Evolutionary conservation across 2,329 filamentous ascomycete species (phyloP), one percentile per base, ranked within the genome.

Genomic region (Xylaria arbuscula): DNA sequence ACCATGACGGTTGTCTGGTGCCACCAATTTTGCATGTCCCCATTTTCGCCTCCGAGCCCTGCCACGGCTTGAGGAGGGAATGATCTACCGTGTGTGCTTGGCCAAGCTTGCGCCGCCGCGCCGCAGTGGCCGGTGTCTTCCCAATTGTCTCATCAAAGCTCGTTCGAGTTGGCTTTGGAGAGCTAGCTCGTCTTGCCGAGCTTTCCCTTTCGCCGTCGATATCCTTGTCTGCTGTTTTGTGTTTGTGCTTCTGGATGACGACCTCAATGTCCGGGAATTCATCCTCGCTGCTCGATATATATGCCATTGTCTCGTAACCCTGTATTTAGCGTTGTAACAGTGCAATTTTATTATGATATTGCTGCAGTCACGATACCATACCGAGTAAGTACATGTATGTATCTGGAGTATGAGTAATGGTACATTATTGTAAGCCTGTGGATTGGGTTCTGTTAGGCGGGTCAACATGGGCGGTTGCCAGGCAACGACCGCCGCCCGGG

Each of bases 211-310:
- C 63, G 11, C 42, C 57, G 28, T 62, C 34, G n/a, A 19, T 53
- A 10, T 59, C 63, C 22, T 62, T 61, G 28, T 22, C 28, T 57
- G 62, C 53, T 32, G 55, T 57, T 60, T 64, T 72, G 24, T 70
- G 66, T 66, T 71, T 75, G 24, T 74, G 70, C 24, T 62, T 70
- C 56, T 67, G 69, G 66, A 77, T 54, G 9, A 83, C 67, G 1
- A 77, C 75, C 47, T 79, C 76, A 28, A 83, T 66, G 40, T 81
- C 80, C 1, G 83, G 81, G 32, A 84, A 79, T 40, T 84, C 83
- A 50, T 84, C 82, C 22, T 83, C 81, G 61, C 69, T 73, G 50
- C 64, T 70, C 8, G 70, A 73, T 40, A 47, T 48, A 64, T 72
- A 67, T 42, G 62, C 65, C 71, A 77, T 74, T 24, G 54, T 67